A percentile compares a stretch with the other conserved stretches of the same genome.
phyloP scores from a whole-genome alignment of 495 filamentous ascomycete genomes.

The Lophium mytilinum region DNA sequence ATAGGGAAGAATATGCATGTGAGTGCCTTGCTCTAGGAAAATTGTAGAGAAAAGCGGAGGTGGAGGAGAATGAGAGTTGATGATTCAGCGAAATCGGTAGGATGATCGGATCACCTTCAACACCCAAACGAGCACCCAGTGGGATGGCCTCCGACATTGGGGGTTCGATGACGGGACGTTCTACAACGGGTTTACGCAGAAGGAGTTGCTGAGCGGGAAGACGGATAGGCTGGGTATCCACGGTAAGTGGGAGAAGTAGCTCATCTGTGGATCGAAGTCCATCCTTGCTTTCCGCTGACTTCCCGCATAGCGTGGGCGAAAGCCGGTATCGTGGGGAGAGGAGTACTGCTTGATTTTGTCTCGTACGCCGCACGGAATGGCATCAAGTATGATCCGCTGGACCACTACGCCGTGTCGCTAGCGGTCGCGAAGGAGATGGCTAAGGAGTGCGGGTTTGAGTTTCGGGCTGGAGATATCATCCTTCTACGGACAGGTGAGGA shows the following conservation, averaged over 20 bases:
- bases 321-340: slow-evolving; percentile 18
- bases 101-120: slow-evolving; percentile 21
- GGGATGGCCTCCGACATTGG: slow-evolving; percentile 22
- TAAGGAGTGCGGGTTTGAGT: slow-evolving; percentile 11
- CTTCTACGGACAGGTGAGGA: slow-evolving; percentile 11
- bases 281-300: neutral
- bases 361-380: slow-evolving; percentile 11
- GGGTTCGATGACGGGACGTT: slow-evolving; percentile 17
- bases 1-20: too few species aligned
- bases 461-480: slow-evolving; percentile 20
- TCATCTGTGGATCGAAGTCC: too few species aligned
- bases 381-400: slow-evolving; percentile 15
- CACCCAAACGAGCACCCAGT: slow-evolving; percentile 18
- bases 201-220: slow-evolving; percentile 13
- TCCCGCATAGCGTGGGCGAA: slow-evolving; percentile 12
- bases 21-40: too few species aligned
- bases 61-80: neutral
- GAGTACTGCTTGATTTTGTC: slow-evolving; percentile 20
- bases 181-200: slow-evolving; percentile 14
- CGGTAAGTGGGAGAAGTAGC: neutral
- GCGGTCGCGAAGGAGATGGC: slow-evolving; percentile 9
- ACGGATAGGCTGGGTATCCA: slow-evolving; percentile 13
- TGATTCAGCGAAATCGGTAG: neutral
- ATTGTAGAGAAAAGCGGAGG: too few species aligned
- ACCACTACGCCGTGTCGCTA: slow-evolving; percentile 5